Conservation (phyloP, 352 stramenopile genomes). For the Pythium insidiosum region DNA sequence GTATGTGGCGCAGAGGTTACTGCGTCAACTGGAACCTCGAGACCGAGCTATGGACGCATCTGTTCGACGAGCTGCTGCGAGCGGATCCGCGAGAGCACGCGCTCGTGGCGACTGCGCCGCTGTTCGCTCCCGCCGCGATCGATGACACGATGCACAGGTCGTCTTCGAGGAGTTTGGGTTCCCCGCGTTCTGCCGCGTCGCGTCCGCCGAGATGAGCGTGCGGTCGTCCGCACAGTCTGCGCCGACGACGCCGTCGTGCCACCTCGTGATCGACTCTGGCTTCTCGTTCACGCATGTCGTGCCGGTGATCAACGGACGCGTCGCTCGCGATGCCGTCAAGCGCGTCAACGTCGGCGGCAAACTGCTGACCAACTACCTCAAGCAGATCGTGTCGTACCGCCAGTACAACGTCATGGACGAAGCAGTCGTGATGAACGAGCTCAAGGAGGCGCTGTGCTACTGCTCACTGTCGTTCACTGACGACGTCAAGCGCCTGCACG, state of each 20-base stretch:
- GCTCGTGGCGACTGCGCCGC: conserved; percentile 44
- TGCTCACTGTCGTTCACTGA: conserved; percentile 80
- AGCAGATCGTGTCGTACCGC: conserved; percentile 94
- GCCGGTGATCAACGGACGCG: too few species aligned
- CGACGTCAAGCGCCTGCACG: conserved; percentile 56
- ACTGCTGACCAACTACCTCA: conserved; percentile 95
- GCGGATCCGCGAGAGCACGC: conserved; percentile 39
- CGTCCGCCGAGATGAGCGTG: conserved; percentile 48
- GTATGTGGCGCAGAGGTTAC: conserved; percentile 33
- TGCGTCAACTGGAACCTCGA: conserved; percentile 80
- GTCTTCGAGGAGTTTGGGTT: conserved; percentile 76
- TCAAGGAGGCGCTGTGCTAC: conserved; percentile 86
- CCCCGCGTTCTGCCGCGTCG: conserved; percentile 36
- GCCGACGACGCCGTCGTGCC: conserved; percentile 31
- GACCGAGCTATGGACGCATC: conserved; percentile 42
- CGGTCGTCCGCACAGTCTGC: conserved; percentile 39
- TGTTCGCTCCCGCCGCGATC: conserved; percentile 42
- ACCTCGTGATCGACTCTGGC: conserved; percentile 90
- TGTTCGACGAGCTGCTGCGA: conserved; percentile 41
- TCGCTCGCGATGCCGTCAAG: conserved; percentile 37
- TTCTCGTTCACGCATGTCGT: conserved; percentile 95
- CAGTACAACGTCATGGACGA: too few species aligned
- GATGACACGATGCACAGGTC: conserved; percentile 72
- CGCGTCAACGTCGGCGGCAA: conserved; percentile 94
- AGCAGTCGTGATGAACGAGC: too few species aligned